Percentiles rank a stretch among this genome's conserved stretches.
These are phyloP conservation scores for Camptophora hylomeconis DNA, from an alignment of 2,329 filamentous ascomycete genomes.

Conservation along the genomic window DNA sequence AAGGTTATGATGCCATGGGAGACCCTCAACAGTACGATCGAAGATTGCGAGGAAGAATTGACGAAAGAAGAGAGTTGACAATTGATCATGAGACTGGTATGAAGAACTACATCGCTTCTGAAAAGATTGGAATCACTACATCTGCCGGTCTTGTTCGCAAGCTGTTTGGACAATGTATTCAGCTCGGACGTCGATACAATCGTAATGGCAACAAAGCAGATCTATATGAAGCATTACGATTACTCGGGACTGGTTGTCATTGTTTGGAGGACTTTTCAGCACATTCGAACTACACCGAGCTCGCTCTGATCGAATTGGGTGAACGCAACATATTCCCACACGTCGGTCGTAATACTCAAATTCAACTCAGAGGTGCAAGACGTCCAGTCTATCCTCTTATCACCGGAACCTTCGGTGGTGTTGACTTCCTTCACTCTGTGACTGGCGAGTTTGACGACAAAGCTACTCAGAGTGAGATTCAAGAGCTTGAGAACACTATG, in stretches of 20 bases:
- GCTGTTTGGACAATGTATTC: slow-evolving; percentile 60
- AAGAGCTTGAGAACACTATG: slow-evolving; percentile 76
- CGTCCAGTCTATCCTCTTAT: slow-evolving; percentile 64
- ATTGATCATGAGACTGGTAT: slow-evolving; percentile 63
- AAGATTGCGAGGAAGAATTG: slow-evolving; percentile 67
- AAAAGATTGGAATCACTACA: slow-evolving; percentile 63
- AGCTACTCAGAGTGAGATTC: slow-evolving; percentile 77
- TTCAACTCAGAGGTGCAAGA: slow-evolving; percentile 55
- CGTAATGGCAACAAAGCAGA: slow-evolving; percentile 57
- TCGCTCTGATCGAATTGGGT: slow-evolving; percentile 76
- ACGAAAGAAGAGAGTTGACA: slow-evolving; percentile 64
- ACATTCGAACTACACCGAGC: slow-evolving; percentile 85
- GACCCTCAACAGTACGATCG: slow-evolving; percentile 74
- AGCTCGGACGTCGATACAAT: slow-evolving; percentile 65
- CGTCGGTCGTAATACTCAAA: slow-evolving; percentile 60
- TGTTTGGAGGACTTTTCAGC: slow-evolving; percentile 87
- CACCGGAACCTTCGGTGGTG: slow-evolving; percentile 87
- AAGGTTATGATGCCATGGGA: slow-evolving; percentile 77
- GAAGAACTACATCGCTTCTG: slow-evolving; percentile 93
- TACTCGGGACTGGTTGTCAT: slow-evolving; percentile 79
- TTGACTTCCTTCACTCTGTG: slow-evolving; percentile 86
- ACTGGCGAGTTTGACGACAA: slow-evolving; percentile 73
- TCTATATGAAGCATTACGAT: slow-evolving; percentile 71
- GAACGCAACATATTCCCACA: slow-evolving; percentile 75
- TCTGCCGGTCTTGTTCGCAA: slow-evolving; percentile 64